Evolutionary conservation across 345 rosid genomes (phyloP).

Genomic region (Rhodamnia argentea): DNA sequence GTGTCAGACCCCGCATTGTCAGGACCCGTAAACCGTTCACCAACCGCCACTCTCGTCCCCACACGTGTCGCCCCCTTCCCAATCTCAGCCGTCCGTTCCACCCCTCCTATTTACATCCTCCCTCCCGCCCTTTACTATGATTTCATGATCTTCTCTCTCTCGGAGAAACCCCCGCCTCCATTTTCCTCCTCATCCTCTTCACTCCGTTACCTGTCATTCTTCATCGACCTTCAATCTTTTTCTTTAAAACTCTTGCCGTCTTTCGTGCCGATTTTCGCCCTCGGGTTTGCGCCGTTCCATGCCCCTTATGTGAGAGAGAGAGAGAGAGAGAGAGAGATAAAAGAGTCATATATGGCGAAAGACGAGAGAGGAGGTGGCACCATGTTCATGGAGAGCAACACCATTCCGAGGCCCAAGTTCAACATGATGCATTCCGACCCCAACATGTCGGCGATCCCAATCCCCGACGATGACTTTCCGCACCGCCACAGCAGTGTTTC

Average conservation of each 20-base stretch:
- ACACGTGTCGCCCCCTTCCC: conserved; percentile 6
- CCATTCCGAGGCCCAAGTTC: conserved; percentile 17
- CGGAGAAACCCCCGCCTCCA: conserved; percentile 12
- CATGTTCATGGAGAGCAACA: conserved; percentile 11
- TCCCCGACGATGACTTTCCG: conserved; percentile 30
- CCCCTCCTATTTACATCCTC: background rate
- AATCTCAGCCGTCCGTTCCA: background rate
- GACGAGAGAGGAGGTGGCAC: background rate
- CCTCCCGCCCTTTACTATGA: conserved; percentile 4
- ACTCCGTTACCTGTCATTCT: background rate
- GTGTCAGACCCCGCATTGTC: conserved; percentile 2
- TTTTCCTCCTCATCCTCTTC: background rate
- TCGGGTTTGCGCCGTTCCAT: background rate
- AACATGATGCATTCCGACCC: conserved; percentile 25
- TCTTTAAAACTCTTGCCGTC: background rate
- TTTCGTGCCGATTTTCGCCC: background rate
- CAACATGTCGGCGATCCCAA: conserved; percentile 1
- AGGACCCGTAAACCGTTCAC: background rate
- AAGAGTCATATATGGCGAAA: background rate
- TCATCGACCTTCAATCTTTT: background rate
- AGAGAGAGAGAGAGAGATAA: background rate
- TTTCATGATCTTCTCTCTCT: background rate
- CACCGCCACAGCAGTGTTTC: conserved; percentile 77
- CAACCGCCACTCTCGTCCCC: background rate
- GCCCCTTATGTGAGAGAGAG: background rate